Conservation (phyloP, 352 stramenopile species). For the Phytophthora chlamydospora region DNA sequence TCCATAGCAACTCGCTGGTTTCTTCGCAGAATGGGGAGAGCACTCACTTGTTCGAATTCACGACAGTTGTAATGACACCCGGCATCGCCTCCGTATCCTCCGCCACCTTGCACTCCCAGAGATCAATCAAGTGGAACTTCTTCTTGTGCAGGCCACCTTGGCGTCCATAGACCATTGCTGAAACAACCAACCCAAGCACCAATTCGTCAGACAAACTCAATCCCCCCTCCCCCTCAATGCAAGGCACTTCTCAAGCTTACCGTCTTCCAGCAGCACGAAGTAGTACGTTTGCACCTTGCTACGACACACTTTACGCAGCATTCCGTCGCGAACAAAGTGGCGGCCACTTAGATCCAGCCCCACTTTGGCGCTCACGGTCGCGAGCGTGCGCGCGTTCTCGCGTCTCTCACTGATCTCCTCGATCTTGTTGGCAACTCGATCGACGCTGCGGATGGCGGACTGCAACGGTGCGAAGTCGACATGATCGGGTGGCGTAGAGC, state of each 20-base stretch:
- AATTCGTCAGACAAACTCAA: constrained; percentile 1
- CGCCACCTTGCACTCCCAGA: constrained; percentile 81
- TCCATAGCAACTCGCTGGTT: neutral
- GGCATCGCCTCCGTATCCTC: constrained; percentile 74
- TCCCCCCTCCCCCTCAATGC: neutral
- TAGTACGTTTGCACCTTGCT: constrained; percentile 87
- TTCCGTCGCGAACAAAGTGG: constrained; percentile 78
- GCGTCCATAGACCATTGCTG: constrained; percentile 78
- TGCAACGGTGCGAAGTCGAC: constrained; percentile 78
- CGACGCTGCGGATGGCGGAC: constrained; percentile 72
- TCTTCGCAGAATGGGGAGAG: constrained; percentile 4
- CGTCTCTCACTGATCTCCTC: constrained; percentile 80
- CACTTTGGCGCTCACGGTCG: constrained; percentile 66
- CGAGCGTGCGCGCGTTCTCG: constrained; percentile 70
- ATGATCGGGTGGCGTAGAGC: constrained; percentile 67
- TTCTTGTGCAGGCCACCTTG: constrained; percentile 74
- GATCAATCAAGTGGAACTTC: constrained; percentile 81
- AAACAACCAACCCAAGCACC: neutral
- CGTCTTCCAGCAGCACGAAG: constrained; percentile 83
- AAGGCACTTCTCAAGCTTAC: constrained; percentile 40
- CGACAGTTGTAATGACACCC: constrained; percentile 66
- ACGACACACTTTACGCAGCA: constrained; percentile 86
- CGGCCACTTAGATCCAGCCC: constrained; percentile 68
- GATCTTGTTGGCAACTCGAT: constrained; percentile 79
- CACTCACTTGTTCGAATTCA: constrained; percentile 72